Evolutionary conservation across 2,329 filamentous ascomycete genomes (phyloP), one percentile per base, ranked within the genome.

Genomic region (Trichoderma koningiopsis): DNA sequence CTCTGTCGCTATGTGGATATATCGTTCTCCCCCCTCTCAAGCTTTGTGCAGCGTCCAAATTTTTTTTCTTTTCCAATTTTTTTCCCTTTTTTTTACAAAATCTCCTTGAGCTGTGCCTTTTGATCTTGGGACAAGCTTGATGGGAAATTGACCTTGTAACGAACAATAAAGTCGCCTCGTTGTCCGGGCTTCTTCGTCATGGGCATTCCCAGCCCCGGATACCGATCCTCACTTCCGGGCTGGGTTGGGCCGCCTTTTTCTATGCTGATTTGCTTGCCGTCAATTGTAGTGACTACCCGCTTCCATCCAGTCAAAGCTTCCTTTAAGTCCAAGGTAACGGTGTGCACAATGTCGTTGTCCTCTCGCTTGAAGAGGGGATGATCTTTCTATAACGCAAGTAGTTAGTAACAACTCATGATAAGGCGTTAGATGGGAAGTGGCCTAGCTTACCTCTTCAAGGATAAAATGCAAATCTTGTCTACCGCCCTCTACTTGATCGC

Each of bases 401-500:
- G 73, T 70, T 43, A 43, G 29, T 43, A 33, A 55, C 7, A 22
- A 19, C 5, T 49, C 37, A 29, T 24, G 11, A 27, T 37, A 40
- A 67, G 13, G 4, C n/a, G n/a, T 14, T 10, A 14, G 10, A 16
- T 11, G 14, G 22, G 10, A 16, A 4, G 2, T 22, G 24, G 13
- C 16, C 29, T 29, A 16, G 11, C 90, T 84, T 88, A 94, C 93
- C 91, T 97, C 95, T 80, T 94, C 91, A 27, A 99, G 88, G 70
- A 99, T 91, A 76, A 99, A 97, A 79, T 97, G 94, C 64, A 99
- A 81, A 80, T 99, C 96, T 80, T 99, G 96, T 70, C 94, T 92
- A 16, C 95, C 95, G 53, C 96, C 96, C 77, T 98, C 96, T 71
- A 97, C 94, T 79, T 98, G 94, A 80, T 99, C 96, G 13, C 96